Evolutionary conservation across 129 eudicot species (phyloP), one percentile per base, ranked within the genome.

Genomic region (Centaurea solstitialis): DNA sequence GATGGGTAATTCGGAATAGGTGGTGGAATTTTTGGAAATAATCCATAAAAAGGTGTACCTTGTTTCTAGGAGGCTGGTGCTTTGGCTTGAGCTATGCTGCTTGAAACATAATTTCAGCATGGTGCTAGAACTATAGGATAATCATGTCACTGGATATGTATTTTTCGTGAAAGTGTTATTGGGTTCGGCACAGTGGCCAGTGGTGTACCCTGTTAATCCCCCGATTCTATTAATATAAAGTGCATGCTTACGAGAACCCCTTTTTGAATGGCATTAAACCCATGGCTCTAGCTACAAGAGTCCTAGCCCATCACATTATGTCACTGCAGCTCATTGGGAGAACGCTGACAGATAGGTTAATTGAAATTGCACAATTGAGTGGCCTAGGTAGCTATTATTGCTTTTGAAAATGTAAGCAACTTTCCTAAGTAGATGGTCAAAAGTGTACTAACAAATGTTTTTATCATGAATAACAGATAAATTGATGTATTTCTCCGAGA

Each of bases 401-500:
- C 4, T 20, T 59, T 18, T 70, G 17, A 30, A 77, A 79, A 50
- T 79, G 77, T 23, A 50, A 70, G 62, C 59, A 74, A 0, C 26
- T 72, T 61, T 47, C 35, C 40, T 80, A 30, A 10, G 47, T 33
- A 21, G 17, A 72, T 72, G 62, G 73, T 80, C 37, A 80, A 22
- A 72, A 80, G 40, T 70, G 71, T 57, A 39, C 81, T 82, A 76
- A 82, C 76, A n/a, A n/a, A 71, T 75, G 37, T 79, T 75, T 47
- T 77, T 73, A 21, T 47, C 78, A 72, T 85, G 70, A 24, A 50
- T 81, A 67, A 80, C 97, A 96, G 99, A 96, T 77, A 96, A 86
- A 68, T 79, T 96, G 81, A 89, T 92, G 87, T 96, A 96, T 85
- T 96, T 89, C 81, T 96, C 98, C 8, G 99, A 96, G 86, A 89